Evolutionary conservation across 1,284 basidiomycete species (phyloP).

Genomic region (Trametes versicolor): DNA sequence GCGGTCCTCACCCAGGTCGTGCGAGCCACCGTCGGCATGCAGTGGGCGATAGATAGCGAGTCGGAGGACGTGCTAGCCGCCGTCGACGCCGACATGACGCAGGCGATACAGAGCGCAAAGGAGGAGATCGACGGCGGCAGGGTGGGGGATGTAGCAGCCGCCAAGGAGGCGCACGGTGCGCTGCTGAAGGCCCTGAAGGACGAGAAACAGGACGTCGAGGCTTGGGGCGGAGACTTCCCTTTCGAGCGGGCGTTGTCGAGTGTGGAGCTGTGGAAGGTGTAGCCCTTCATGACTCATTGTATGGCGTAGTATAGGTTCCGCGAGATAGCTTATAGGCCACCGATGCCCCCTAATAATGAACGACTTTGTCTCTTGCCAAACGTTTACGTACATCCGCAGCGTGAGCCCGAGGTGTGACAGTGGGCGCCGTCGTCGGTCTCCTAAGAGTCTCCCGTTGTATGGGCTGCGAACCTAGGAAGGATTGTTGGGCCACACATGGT

Average conservation of each 20-base stretch:
- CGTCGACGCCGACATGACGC: slow-evolving; percentile 77
- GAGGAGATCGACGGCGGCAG: slow-evolving; percentile 72
- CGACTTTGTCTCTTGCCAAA: background rate
- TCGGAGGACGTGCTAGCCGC: slow-evolving; percentile 66
- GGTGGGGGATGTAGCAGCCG: slow-evolving; percentile 55
- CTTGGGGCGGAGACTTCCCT: slow-evolving; percentile 76
- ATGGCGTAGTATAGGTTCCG: background rate
- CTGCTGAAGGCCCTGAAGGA: slow-evolving; percentile 60
- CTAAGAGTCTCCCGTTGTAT: background rate
- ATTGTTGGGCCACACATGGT: background rate
- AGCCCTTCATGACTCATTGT: slow-evolving; percentile 26
- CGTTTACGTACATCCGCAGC: background rate
- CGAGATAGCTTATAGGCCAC: background rate
- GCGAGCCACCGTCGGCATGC: slow-evolving; percentile 62
- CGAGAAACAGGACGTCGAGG: slow-evolving; percentile 59
- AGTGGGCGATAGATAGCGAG: slow-evolving; percentile 68
- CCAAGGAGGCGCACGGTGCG: slow-evolving; percentile 57
- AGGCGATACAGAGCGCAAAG: slow-evolving; percentile 82
- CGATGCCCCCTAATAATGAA: too few species aligned
- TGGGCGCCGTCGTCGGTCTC: background rate
- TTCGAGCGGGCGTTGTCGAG: slow-evolving; percentile 70
- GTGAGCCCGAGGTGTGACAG: too few species aligned
- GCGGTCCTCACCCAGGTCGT: slow-evolving; percentile 63
- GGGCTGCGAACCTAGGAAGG: background rate
- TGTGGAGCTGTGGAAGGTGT: slow-evolving; percentile 69